Conservation (phyloP, 2,329 filamentous ascomycete species). For the Talaromyces sp. region DNA sequence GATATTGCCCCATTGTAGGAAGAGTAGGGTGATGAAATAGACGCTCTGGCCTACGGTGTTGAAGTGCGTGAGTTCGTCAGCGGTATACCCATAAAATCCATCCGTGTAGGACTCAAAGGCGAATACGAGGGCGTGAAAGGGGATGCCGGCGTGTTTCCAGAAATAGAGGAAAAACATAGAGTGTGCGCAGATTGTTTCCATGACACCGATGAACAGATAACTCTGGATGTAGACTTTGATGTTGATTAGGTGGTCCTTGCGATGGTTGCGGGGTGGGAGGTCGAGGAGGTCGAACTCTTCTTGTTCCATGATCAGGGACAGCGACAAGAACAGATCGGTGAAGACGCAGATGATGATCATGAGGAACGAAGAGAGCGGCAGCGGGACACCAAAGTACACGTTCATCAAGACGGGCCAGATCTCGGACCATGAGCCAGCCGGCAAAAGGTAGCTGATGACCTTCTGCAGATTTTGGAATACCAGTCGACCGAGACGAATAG, state of each 20-base stretch:
- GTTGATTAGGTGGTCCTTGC: constrained; percentile 52
- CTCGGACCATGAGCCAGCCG: constrained; percentile 54
- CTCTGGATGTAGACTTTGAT: constrained; percentile 51
- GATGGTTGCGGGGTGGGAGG: constrained; percentile 50
- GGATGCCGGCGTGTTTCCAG: constrained; percentile 48
- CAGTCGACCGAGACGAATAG: constrained; percentile 31
- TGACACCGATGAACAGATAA: constrained; percentile 52
- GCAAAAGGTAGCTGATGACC: constrained; percentile 45
- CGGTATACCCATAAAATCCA: constrained; percentile 50
- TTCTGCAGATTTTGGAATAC: constrained; percentile 39
- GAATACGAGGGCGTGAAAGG: constrained; percentile 49
- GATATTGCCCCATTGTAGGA: constrained; percentile 55
- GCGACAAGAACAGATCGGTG: constrained; percentile 51
- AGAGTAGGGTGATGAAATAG: constrained; percentile 54
- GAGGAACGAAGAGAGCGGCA: constrained; percentile 51
- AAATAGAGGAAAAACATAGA: constrained; percentile 56
- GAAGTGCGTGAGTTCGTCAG: constrained; percentile 46
- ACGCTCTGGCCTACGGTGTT: constrained; percentile 51
- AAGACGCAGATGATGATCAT: constrained; percentile 60
- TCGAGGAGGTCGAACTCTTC: constrained; percentile 53
- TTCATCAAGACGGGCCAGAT: constrained; percentile 57
- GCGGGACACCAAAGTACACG: constrained; percentile 54
- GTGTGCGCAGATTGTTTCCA: constrained; percentile 51
- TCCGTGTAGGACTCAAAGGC: constrained; percentile 48
- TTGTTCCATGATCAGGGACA: constrained; percentile 55